These are phyloP conservation scores for Metschnikowia continentalis DNA, from an alignment of 805 yeast species.

Conservation along the genomic window DNA sequence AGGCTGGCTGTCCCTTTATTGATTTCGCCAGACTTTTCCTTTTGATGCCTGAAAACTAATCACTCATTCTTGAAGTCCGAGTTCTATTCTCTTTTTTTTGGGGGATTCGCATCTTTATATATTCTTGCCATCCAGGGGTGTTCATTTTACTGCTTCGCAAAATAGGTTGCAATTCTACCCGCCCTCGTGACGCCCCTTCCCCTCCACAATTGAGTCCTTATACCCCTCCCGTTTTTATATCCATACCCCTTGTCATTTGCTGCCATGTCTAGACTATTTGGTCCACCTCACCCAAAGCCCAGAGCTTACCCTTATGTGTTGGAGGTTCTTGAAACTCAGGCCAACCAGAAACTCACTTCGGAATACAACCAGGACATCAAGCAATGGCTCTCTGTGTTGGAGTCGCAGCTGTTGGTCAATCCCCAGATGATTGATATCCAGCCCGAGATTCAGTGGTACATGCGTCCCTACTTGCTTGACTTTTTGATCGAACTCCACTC, in stretches of 20 bases:
- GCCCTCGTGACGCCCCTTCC: background rate
- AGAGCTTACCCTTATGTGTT: constrained; percentile 39
- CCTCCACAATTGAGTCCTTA: background rate
- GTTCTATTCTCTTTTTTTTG: background rate
- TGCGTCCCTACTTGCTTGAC: constrained; percentile 44
- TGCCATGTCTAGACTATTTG: constrained; percentile 11
- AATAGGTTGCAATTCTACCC: background rate
- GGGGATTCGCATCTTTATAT: constrained; percentile 2
- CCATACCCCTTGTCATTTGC: background rate
- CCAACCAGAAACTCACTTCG: constrained; percentile 37
- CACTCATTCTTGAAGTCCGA: background rate
- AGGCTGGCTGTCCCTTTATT: background rate
- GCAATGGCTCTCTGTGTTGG: constrained; percentile 37
- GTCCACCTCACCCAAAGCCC: constrained; percentile 27
- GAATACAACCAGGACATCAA: constrained; percentile 43
- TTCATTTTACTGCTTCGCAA: background rate
- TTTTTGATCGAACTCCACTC: constrained; percentile 42
- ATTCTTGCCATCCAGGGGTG: background rate
- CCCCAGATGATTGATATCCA: constrained; percentile 49
- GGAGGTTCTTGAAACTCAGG: constrained; percentile 45
- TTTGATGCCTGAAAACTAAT: constrained; percentile 1
- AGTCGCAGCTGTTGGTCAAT: constrained; percentile 39
- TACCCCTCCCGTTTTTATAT: background rate
- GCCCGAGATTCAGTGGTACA: constrained; percentile 47
- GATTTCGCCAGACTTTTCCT: background rate